These are phyloP conservation scores for Dryas octopetala DNA, from an alignment of 306 rosid genomes.

Conservation along the genomic window DNA sequence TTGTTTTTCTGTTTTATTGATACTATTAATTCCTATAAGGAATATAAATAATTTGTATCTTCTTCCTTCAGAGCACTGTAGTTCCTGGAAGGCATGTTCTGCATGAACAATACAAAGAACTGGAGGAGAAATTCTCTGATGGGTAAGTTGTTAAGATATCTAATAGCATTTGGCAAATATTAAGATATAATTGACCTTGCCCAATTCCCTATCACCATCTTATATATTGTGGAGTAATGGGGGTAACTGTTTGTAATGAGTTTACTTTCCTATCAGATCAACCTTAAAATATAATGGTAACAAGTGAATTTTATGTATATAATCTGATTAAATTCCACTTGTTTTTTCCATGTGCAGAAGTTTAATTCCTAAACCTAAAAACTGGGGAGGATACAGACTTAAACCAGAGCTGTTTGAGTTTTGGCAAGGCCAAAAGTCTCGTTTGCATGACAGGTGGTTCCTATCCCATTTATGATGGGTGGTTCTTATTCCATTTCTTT, in stretches of 20 bases:
- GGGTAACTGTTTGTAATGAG: not conserved
- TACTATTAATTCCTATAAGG: not conserved
- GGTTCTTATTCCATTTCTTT: conserved; percentile 25
- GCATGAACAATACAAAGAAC: conserved; percentile 57
- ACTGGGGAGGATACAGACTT: conserved; percentile 98
- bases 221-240: conserved; percentile 4
- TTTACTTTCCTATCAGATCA: conserved; percentile 8
- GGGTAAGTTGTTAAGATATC: conserved; percentile 53
- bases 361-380: conserved; percentile 76
- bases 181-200: conserved; percentile 11
- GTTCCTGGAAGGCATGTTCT: conserved; percentile 88
- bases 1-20: not conserved
- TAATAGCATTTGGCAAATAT: not conserved
- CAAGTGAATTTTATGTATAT: not conserved
- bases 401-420: conserved; percentile 80
- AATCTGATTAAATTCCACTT: conserved; percentile 25
- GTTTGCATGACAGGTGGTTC: conserved; percentile 98
- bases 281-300: conserved; percentile 8
- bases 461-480: conserved; percentile 56
- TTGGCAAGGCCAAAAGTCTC: conserved; percentile 97
- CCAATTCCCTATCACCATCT: not conserved
- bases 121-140: conserved; percentile 72
- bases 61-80: conserved; percentile 61
- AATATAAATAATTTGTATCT: not conserved
- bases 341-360: conserved; percentile 55